phyloP scores from a whole-genome alignment of 2,329 filamentous ascomycete species.

The Neocucurbitaria cava region DNA sequence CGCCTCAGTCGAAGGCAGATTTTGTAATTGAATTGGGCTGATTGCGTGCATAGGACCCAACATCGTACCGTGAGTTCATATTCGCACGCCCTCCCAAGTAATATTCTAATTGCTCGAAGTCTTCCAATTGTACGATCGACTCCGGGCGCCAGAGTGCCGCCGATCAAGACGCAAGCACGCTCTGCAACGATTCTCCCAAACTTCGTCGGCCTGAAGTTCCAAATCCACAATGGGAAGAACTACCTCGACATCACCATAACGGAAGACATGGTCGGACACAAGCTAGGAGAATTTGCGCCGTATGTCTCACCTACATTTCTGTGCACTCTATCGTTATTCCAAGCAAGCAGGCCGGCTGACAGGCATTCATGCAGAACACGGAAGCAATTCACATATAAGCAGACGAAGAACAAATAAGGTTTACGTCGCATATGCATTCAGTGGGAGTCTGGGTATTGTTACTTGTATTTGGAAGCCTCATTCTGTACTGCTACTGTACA shows the following conservation, averaged over 20 bases:
- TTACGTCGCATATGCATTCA: conserved; percentile 26
- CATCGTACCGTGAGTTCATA: conserved; percentile 69
- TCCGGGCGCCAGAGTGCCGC: conserved; percentile 68
- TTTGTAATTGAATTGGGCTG: conserved; percentile 18
- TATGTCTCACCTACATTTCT: conserved; percentile 55
- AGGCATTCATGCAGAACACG: conserved; percentile 60
- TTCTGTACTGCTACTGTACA: conserved; percentile 46
- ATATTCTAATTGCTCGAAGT: conserved; percentile 48
- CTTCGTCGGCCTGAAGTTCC: conserved; percentile 88
- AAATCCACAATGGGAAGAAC: conserved; percentile 89
- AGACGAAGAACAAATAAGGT: conserved; percentile 72
- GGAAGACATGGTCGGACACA: conserved; percentile 96
- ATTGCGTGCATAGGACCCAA: conserved; percentile 64
- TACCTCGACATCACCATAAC: conserved; percentile 85
- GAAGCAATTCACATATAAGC: conserved; percentile 72
- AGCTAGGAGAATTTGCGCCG: conserved; percentile 90
- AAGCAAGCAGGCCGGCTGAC: conserved; percentile 4
- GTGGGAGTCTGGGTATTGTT: conserved; percentile 49
- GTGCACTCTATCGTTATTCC: not conserved
- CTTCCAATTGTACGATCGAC: conserved; percentile 69
- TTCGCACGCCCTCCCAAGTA: not conserved
- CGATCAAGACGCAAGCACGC: conserved; percentile 86
- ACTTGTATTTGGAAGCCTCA: conserved; percentile 30
- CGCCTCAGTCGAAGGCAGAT: not conserved
- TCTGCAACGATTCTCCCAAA: conserved; percentile 89